These are phyloP conservation scores for Talaromyces atroroseus DNA, from an alignment of 2,329 filamentous ascomycete genomes.

Conservation along the genomic window DNA sequence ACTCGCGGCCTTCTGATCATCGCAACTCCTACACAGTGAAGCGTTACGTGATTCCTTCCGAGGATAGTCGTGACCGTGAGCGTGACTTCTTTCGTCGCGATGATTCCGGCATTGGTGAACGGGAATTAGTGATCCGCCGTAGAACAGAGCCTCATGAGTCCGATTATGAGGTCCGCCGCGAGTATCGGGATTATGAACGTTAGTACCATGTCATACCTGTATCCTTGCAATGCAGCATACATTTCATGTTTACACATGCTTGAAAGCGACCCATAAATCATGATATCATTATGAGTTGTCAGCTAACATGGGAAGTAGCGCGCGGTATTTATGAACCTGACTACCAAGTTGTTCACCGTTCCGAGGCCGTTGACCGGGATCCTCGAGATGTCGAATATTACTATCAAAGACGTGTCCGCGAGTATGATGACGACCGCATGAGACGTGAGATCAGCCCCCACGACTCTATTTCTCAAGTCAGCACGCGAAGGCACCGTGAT, in stretches of 20 bases:
- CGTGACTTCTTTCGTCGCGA: conserved; percentile 29
- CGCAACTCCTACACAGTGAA: conserved; percentile 51
- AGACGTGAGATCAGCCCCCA: conserved; percentile 46
- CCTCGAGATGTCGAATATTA: conserved; percentile 57
- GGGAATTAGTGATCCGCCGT: conserved; percentile 42
- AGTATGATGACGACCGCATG: conserved; percentile 48
- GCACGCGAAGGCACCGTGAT: conserved; percentile 33
- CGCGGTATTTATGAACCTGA: conserved; percentile 52
- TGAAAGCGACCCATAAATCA: background rate
- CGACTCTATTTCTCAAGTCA: conserved; percentile 50
- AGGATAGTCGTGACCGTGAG: conserved; percentile 35
- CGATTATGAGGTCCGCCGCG: conserved; percentile 40
- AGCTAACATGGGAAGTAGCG: conserved; percentile 36
- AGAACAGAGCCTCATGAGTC: conserved; percentile 46
- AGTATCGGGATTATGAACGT: conserved; percentile 42
- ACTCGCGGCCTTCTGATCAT: conserved; percentile 34
- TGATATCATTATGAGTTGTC: conserved; percentile 1
- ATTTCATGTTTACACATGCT: background rate
- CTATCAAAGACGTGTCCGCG: conserved; percentile 53
- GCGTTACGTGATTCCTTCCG: conserved; percentile 49
- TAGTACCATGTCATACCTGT: conserved; percentile 23
- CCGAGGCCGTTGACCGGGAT: conserved; percentile 47
- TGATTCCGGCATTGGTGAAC: conserved; percentile 27
- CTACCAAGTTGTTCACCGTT: conserved; percentile 56
- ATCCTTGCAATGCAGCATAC: conserved; percentile 12